Evolutionary conservation across 768 basidiomycete genomes (phyloP).

Genomic region (Russula abietina): DNA sequence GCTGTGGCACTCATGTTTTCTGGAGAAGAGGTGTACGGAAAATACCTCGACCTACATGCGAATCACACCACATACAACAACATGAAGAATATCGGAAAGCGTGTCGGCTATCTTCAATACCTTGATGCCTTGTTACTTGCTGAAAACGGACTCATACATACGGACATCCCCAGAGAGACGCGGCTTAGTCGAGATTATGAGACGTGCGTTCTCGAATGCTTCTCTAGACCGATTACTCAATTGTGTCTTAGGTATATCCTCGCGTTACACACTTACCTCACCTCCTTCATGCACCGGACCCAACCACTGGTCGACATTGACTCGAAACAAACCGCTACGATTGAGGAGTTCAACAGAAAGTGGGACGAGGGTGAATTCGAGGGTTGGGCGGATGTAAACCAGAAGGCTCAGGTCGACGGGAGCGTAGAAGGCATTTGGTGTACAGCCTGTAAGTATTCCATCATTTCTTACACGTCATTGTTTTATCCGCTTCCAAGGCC

Average conservation of each 20-base stretch:
- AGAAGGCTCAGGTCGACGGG: constrained; percentile 35
- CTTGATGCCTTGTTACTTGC: constrained; percentile 76
- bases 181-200: constrained; percentile 74
- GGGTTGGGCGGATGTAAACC: constrained; percentile 60
- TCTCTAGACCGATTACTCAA: constrained; percentile 10
- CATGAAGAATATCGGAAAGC: constrained; percentile 75
- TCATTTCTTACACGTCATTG: constrained; percentile 6
- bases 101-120: constrained; percentile 89
- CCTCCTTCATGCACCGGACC: constrained; percentile 80
- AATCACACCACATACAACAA: constrained; percentile 89
- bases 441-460: constrained; percentile 65
- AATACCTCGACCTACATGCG: constrained; percentile 88
- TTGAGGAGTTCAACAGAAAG: constrained; percentile 63
- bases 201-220: constrained; percentile 42
- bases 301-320: constrained; percentile 78
- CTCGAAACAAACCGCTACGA: constrained; percentile 55
- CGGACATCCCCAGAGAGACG: constrained; percentile 61
- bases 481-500: constrained; percentile 47
- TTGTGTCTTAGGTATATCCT: constrained; percentile 66
- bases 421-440: constrained; percentile 86
- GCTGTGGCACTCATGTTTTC: constrained; percentile 85
- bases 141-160: constrained; percentile 54
- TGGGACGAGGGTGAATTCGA: constrained; percentile 76
- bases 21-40: constrained; percentile 92
- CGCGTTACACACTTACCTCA: constrained; percentile 72